Conservation (phyloP, 192 early-diverging fungal genomes). For the Lobulomyces angularis region DNA sequence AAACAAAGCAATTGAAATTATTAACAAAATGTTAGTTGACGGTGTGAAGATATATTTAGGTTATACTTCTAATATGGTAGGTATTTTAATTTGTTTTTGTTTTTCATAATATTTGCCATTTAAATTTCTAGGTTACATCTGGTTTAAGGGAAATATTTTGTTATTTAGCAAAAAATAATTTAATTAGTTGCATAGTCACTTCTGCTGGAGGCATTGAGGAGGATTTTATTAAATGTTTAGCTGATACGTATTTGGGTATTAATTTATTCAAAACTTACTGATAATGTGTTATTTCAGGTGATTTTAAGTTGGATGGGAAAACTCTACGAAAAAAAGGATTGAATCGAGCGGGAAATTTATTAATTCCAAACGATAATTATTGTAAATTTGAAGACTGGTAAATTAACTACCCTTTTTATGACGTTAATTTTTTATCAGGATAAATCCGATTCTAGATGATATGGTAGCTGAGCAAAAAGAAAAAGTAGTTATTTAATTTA, state of each 20-base stretch:
- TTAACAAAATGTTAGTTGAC: slow-evolving; percentile 74
- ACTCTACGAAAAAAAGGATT: slow-evolving; percentile 76
- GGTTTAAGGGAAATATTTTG: slow-evolving; percentile 85
- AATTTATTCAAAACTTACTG: background rate
- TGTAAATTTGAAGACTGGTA: slow-evolving; percentile 99
- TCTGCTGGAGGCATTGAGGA: slow-evolving; percentile 95
- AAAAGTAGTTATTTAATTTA: slow-evolving; percentile 22
- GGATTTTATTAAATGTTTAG: slow-evolving; percentile 96
- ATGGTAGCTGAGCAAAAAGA: slow-evolving; percentile 84
- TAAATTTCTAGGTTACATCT: too few species aligned
- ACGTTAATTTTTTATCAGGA: too few species aligned
- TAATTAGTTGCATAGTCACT: slow-evolving; percentile 71
- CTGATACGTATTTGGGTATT: slow-evolving; percentile 73
- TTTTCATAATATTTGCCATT: too few species aligned
- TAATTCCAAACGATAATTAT: slow-evolving; percentile 98
- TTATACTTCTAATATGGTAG: slow-evolving; percentile 95
- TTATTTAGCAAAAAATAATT: slow-evolving; percentile 76
- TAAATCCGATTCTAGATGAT: slow-evolving; percentile 84
- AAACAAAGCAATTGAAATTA: slow-evolving; percentile 75
- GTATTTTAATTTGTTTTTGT: too few species aligned
- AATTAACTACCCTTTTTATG: too few species aligned
- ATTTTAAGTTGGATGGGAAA: slow-evolving; percentile 62
- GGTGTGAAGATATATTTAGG: slow-evolving; percentile 84
- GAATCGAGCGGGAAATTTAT: slow-evolving; percentile 92
- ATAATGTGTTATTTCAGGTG: background rate